Evolutionary conservation across 176 grass and related monocot species (phyloP).

Genomic region (Tillandsia leiboldiana): DNA sequence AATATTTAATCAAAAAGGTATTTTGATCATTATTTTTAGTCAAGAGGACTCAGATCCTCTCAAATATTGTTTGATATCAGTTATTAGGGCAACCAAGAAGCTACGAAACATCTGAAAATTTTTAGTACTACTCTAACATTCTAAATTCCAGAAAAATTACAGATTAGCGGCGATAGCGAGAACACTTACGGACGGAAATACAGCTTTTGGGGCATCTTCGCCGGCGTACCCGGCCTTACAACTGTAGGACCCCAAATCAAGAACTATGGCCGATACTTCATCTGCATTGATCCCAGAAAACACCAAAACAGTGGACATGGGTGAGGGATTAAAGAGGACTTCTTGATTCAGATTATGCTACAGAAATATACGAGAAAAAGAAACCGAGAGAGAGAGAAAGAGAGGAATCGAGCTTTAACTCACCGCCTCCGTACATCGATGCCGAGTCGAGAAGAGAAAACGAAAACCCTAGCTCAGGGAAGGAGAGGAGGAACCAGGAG

Average conservation of each 20-base stretch:
- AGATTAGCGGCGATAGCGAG: neutral
- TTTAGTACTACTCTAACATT: neutral
- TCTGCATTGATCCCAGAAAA: constrained; percentile 29
- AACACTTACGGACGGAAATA: constrained; percentile 75
- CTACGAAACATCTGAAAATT: neutral
- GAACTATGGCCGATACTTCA: constrained; percentile 95
- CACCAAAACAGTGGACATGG: neutral
- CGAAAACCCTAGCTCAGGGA: neutral
- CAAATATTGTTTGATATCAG: no score
- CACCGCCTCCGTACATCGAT: constrained; percentile 96
- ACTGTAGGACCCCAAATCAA: constrained; percentile 91
- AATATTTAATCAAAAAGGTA: no score
- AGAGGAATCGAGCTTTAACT: constrained; percentile 16
- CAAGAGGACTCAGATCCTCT: no score
- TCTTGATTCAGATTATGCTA: constrained; percentile 2
- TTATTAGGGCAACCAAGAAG: neutral
- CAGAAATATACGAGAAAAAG: neutral
- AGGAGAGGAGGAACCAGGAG: neutral
- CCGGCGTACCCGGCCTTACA: constrained; percentile 98
- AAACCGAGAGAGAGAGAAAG: neutral
- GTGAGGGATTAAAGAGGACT: neutral
- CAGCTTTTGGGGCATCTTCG: constrained; percentile 93
- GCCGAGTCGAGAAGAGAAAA: constrained; percentile 3
- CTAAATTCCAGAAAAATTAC: neutral
- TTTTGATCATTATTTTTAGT: no score